These are phyloP conservation scores for Apiotrichum gracile DNA, from an alignment of 1,284 basidiomycete species.

Conservation along the genomic window DNA sequence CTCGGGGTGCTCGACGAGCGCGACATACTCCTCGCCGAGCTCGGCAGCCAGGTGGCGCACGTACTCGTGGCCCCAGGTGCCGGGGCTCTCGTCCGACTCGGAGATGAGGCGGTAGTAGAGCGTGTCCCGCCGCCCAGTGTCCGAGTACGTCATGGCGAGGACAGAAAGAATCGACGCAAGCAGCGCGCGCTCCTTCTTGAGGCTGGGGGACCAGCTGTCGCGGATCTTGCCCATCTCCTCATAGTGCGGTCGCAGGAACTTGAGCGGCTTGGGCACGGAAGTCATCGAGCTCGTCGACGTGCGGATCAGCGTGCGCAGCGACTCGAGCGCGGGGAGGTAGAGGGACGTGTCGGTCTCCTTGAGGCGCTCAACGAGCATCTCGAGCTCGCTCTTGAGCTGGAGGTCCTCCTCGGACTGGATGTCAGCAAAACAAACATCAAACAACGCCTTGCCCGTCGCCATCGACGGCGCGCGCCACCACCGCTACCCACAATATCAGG, in stretches of 20 bases:
- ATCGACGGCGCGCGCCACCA: too few relatives aligned
- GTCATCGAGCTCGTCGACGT: constrained; percentile 99
- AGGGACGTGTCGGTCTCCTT: constrained; percentile 85
- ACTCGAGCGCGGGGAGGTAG: constrained; percentile 88
- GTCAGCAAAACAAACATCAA: constrained; percentile 5
- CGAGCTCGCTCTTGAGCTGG: constrained; percentile 89
- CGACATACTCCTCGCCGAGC: constrained; percentile 83
- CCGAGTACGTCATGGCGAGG: constrained; percentile 99
- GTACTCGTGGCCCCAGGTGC: constrained; percentile 98
- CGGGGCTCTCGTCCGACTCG: constrained; percentile 77
- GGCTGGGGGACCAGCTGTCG: constrained; percentile 62
- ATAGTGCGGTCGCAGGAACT: constrained; percentile 95
- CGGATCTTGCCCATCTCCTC: constrained; percentile 77
- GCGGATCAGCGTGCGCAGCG: constrained; percentile 84
- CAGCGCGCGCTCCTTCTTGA: constrained; percentile 75
- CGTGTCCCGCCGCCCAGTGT: constrained; percentile 90
- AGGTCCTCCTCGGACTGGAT: constrained; percentile 86
- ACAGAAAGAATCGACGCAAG: constrained; percentile 99
- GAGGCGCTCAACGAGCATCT: constrained; percentile 93
- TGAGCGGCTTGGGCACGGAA: constrained; percentile 98
- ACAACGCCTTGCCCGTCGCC: too few relatives aligned
- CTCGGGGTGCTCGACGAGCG: constrained; percentile 35
- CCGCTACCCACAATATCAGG: constrained; percentile 75
- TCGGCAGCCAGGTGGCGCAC: constrained; percentile 95
- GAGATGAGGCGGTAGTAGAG: constrained; percentile 84